Evolutionary conservation across 805 yeast species (phyloP).

Genomic region (Wickerhamomyces canadensis): DNA sequence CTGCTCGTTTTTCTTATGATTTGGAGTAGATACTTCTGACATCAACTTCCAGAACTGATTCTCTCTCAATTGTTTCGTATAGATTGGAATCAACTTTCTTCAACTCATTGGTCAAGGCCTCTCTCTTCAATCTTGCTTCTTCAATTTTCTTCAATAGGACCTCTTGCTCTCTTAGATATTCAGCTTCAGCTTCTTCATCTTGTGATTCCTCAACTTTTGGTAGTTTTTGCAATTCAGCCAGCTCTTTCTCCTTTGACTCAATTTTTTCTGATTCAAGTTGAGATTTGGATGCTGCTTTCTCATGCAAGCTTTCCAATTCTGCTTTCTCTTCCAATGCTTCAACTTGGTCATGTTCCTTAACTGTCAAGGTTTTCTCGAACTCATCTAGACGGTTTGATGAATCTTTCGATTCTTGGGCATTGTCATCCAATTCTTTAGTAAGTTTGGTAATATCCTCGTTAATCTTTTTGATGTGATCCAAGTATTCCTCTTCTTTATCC

Average conservation of each 20-base stretch:
- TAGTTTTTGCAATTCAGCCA: neutral
- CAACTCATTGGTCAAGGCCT: constrained; percentile 13
- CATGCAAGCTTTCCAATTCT: constrained; percentile 13
- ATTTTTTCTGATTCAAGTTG: constrained; percentile 9
- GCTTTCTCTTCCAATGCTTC: constrained; percentile 12
- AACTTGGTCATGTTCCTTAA: constrained; percentile 9
- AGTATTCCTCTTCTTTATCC: constrained; percentile 4
- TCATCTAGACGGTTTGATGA: neutral
- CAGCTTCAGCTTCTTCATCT: constrained; percentile 1
- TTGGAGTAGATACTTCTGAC: neutral
- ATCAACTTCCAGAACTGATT: constrained; percentile 12
- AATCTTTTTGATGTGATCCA: constrained; percentile 3
- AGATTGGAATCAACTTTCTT: constrained; percentile 7
- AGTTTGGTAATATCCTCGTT: constrained; percentile 4
- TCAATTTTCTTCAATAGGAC: constrained; percentile 13
- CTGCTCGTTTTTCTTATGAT: no score
- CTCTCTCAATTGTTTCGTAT: constrained; percentile 16
- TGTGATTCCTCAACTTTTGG: constrained; percentile 5
- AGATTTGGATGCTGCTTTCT: constrained; percentile 11
- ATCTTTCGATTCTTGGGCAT: neutral
- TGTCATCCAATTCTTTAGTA: constrained; percentile 2
- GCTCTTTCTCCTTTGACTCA: constrained; percentile 1
- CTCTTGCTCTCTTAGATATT: constrained; percentile 8
- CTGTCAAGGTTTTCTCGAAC: constrained; percentile 6
- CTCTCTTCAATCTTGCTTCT: constrained; percentile 17